phyloP scores from a whole-genome alignment of 148 eudicot genomes.

The Silene uniflora region DNA sequence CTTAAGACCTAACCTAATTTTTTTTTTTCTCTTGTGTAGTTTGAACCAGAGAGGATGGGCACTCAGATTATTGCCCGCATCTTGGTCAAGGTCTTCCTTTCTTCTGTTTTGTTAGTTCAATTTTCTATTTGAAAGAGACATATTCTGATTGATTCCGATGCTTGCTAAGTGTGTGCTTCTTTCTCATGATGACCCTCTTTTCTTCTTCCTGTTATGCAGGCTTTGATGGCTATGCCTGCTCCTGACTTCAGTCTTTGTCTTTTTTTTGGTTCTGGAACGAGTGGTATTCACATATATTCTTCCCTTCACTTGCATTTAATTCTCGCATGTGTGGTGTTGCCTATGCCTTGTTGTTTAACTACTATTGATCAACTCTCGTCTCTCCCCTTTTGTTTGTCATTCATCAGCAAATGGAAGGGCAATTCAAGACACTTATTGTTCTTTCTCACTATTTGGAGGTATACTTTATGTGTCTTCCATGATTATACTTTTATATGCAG shows the following conservation, averaged over 20 bases:
- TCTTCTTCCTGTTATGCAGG: conserved; percentile 40
- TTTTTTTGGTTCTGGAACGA: conserved; percentile 89
- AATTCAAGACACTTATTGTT: conserved; percentile 83
- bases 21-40: conserved; percentile 42
- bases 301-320: too few relatives aligned
- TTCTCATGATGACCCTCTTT: conserved; percentile 7
- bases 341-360: too few relatives aligned
- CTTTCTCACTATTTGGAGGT: conserved; percentile 98
- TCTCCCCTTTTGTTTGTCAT: neutral
- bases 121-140: too few relatives aligned
- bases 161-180: neutral
- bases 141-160: too few relatives aligned
- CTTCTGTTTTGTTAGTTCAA: neutral
- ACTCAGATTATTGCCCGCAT: conserved; percentile 88
- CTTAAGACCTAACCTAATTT: too few relatives aligned
- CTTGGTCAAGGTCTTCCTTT: conserved; percentile 64
- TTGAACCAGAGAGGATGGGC: conserved; percentile 92
- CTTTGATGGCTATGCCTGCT: conserved; percentile 98
- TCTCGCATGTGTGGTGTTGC: too few relatives aligned
- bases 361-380: neutral
- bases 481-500: neutral
- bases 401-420: conserved; percentile 93
- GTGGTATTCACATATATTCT: conserved; percentile 52
- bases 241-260: conserved; percentile 98
- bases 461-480: conserved; percentile 18